These are phyloP conservation scores for Platanus orientalis DNA, from an alignment of 164 flowering plant genomes.

Conservation along the genomic window DNA sequence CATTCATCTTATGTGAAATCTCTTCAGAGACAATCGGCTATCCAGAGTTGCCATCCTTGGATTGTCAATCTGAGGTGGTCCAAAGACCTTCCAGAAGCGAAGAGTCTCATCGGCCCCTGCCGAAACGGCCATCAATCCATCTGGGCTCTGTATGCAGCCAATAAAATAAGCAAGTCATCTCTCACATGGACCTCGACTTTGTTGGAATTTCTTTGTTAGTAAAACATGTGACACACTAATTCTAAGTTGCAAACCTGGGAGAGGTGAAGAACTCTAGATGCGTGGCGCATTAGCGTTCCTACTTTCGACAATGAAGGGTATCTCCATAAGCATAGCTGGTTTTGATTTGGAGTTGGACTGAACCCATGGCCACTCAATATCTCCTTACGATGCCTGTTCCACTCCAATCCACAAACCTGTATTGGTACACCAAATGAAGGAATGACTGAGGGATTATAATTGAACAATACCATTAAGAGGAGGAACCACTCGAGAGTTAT, in stretches of 20 bases:
- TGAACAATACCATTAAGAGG: no score
- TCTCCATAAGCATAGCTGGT: constrained; percentile 44
- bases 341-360: constrained; percentile 14
- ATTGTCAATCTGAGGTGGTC: constrained; percentile 23
- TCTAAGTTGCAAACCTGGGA: constrained; percentile 33
- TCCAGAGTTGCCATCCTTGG: constrained; percentile 22
- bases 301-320: constrained; percentile 49
- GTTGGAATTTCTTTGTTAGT: not conserved
- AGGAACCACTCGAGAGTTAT: no score
- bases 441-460: not conserved
- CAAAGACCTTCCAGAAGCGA: constrained; percentile 49
- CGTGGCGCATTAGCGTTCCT: constrained; percentile 26
- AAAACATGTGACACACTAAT: not conserved
- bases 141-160: constrained; percentile 45
- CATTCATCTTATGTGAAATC: constrained; percentile 35
- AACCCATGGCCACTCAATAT: constrained; percentile 53
- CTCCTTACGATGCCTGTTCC: constrained; percentile 61
- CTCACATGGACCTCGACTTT: not conserved
- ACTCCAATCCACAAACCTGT: constrained; percentile 50
- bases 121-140: constrained; percentile 45
- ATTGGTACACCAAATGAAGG: not conserved
- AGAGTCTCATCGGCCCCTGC: constrained; percentile 53
- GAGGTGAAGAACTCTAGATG: constrained; percentile 40
- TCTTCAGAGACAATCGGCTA: constrained; percentile 35
- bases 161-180: not conserved